Conservation (phyloP, 75 land plant genomes). For the Picea glauca region DNA sequence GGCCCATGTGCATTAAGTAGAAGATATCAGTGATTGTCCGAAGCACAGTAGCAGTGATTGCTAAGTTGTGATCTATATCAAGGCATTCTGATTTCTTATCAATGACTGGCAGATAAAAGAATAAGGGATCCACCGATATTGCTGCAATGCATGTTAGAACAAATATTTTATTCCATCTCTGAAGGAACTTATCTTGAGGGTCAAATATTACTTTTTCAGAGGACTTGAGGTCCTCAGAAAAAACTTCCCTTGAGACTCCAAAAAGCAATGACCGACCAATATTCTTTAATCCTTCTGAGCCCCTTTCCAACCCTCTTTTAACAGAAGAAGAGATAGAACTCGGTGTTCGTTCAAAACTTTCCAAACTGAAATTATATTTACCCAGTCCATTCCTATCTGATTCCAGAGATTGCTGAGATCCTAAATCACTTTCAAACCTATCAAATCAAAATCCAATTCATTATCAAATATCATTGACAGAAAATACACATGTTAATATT, state of each 20-base stretch:
- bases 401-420: slow-evolving; percentile 28
- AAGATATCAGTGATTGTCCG: slow-evolving; percentile 33
- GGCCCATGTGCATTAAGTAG: slow-evolving; percentile 41
- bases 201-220: slow-evolving; percentile 28
- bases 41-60: slow-evolving; percentile 22
- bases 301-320: slow-evolving; percentile 38
- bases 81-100: slow-evolving; percentile 6
- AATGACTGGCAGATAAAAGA: slow-evolving; percentile 31
- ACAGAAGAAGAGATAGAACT: slow-evolving; percentile 34
- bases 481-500: neutral
- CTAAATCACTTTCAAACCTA: slow-evolving; percentile 26
- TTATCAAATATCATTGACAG: no score
- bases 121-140: slow-evolving; percentile 29
- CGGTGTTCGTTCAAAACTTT: slow-evolving; percentile 13
- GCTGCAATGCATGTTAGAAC: slow-evolving; percentile 28
- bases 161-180: slow-evolving; percentile 39
- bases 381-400: slow-evolving; percentile 20
- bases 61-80: slow-evolving; percentile 10
- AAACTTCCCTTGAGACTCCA: slow-evolving; percentile 54
- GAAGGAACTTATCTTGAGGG: slow-evolving; percentile 26
- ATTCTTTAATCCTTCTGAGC: slow-evolving; percentile 52
- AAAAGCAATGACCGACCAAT: slow-evolving; percentile 49
- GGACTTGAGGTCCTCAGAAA: slow-evolving; percentile 28
- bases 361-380: slow-evolving; percentile 30
- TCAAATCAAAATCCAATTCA: neutral